Base-by-base conservation (phyloP, 148 eudicot genomes). In the Arctostaphylos glauca region DNA sequence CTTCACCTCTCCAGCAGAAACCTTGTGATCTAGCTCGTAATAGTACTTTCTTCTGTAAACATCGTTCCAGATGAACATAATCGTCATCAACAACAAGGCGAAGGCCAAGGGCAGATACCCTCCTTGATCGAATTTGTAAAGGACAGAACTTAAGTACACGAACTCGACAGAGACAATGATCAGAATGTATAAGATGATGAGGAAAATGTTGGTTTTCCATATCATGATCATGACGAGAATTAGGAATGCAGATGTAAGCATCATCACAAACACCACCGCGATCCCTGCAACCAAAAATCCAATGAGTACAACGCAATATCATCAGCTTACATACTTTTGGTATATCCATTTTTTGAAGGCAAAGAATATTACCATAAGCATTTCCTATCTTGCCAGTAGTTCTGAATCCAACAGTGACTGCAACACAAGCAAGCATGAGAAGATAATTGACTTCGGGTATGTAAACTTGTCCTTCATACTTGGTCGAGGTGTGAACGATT, bases 401-500 rank as follows among this genome's bases (percentile, higher is more conserved):
- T 82, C 74, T 85, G 78, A 90, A 90, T 46, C 85, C 81, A 8
- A 87, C 31, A 14, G 92, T 90, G 60, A 90, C 91, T 6, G 60
- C 44, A 0, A 88, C 85, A 79, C 91, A 87, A 6, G 91, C 89
- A 6, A 84, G 47, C 92, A 90, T 88, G 78, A 90, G 88, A 76
- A 90, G 43, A 76, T 85, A 88, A 59, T 90, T 90, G 71, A 90
- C 77, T 77, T 90, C 92, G 0, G 92, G 92, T 2, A 90, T 86
- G 79, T 85, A 90, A 4, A 90, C 92, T 84, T 90, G 92, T 49
- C 92, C 92, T 88, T 85, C 88, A 13, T 83, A 89, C 47, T 86
- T 85, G 4, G 88, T 55, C 0, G 93, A 91, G 7, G 93, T 91
- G 83, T 91, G 93, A 16, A 91, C 83, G 6, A 89, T 25, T 54